Conservation (phyloP, 495 filamentous ascomycete species). For the Aspergillus avenaceus region DNA sequence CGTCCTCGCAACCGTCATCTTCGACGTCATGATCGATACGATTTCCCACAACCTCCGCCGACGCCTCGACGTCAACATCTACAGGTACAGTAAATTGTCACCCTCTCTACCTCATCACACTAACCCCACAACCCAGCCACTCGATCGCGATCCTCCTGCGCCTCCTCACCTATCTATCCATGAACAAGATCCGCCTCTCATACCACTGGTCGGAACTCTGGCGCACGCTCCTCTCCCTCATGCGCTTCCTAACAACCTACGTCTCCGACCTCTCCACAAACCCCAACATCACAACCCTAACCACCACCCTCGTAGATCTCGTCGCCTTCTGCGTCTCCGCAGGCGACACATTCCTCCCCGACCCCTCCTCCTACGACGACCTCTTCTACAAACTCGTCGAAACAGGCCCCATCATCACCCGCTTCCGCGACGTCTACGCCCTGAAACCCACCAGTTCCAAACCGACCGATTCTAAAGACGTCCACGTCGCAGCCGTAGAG, state of each 20-base stretch:
- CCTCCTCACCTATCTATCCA: constrained; percentile 76
- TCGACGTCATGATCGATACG: constrained; percentile 84
- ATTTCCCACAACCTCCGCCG: constrained; percentile 92
- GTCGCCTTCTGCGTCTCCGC: constrained; percentile 80
- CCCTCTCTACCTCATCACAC: neutral
- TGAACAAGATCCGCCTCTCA: constrained; percentile 66
- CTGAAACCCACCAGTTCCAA: constrained; percentile 16
- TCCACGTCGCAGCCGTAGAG: constrained; percentile 59
- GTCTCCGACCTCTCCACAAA: constrained; percentile 64
- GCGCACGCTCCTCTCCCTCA: constrained; percentile 80
- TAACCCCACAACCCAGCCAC: constrained; percentile 25
- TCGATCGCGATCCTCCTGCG: constrained; percentile 74
- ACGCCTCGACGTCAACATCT: constrained; percentile 78
- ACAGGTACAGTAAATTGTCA: constrained; percentile 45
- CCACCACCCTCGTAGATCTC: constrained; percentile 65
- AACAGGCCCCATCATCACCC: constrained; percentile 74
- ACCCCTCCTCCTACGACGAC: constrained; percentile 84
- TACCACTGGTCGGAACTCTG: constrained; percentile 98
- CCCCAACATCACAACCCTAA: constrained; percentile 52
- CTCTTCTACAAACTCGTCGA: constrained; percentile 98
- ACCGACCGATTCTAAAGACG: constrained; percentile 17
- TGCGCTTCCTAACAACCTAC: constrained; percentile 89
- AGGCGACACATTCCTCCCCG: constrained; percentile 91
- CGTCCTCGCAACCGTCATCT: constrained; percentile 64
- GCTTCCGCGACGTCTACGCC: constrained; percentile 74